Percentiles rank a stretch among this genome's conserved stretches.
Conservation (phyloP, 768 basidiomycete species). For the Kwoniella pini region DNA sequence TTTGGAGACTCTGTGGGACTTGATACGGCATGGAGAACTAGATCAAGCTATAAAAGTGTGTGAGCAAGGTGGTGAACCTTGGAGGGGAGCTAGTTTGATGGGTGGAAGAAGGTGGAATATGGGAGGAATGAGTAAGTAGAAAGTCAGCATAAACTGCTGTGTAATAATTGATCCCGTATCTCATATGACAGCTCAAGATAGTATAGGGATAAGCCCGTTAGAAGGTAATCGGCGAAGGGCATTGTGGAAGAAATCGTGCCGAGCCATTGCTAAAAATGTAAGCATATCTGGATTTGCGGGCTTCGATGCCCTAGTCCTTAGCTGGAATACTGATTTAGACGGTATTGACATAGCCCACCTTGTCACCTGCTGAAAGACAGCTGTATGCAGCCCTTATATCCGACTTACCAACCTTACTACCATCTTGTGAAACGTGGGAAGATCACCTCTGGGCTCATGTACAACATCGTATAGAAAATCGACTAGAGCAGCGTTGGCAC, state of each 20-base stretch:
- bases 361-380: slow-evolving; percentile 74
- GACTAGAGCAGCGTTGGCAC: slow-evolving; percentile 58
- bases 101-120: slow-evolving; percentile 68
- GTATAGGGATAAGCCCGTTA: slow-evolving; percentile 19
- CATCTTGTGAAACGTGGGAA: slow-evolving; percentile 84
- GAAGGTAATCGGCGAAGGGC: slow-evolving; percentile 72
- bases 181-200: slow-evolving; percentile 13
- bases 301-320: too few relatives aligned
- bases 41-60: slow-evolving; percentile 83
- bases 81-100: slow-evolving; percentile 86
- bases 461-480: slow-evolving; percentile 67
- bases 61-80: slow-evolving; percentile 78
- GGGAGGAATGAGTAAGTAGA: slow-evolving; percentile 41
- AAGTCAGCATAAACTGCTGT: background rate
- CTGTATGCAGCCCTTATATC: slow-evolving; percentile 79
- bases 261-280: slow-evolving; percentile 75
- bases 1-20: slow-evolving; percentile 73
- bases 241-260: slow-evolving; percentile 86
- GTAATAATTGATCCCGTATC: background rate
- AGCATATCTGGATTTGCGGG: slow-evolving; percentile 43
- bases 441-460: slow-evolving; percentile 94
- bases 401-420: slow-evolving; percentile 67
- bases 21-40: slow-evolving; percentile 78
- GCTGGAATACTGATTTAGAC: background rate
- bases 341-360: slow-evolving; percentile 57